These are phyloP conservation scores for Plectosphaerella sp. DNA, from an alignment of 2,329 filamentous ascomycete genomes.

Conservation along the genomic window DNA sequence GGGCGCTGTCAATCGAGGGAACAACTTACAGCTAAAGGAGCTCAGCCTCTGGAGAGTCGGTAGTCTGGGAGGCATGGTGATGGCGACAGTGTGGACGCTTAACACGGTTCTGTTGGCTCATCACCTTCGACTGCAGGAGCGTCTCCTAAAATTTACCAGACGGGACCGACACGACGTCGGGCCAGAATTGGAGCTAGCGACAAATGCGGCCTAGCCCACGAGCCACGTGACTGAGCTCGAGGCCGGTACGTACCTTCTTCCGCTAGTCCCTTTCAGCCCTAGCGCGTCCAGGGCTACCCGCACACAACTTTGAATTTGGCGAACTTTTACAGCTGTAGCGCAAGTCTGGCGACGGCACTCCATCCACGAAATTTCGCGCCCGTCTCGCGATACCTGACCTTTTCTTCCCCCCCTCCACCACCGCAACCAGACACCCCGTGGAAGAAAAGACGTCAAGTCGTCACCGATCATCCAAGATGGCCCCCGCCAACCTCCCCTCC, in stretches of 20 bases:
- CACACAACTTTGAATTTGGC: conserved; percentile 8
- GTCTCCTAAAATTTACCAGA: conserved; percentile 11
- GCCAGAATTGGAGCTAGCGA: neutral
- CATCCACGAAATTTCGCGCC: conserved; percentile 2
- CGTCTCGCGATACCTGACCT: conserved; percentile 2
- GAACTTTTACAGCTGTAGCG: conserved; percentile 6
- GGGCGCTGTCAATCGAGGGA: conserved; percentile 15
- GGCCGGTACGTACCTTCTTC: neutral
- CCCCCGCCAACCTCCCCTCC: conserved; percentile 87
- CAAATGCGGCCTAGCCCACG: conserved; percentile 13
- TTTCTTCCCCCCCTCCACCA: conserved; percentile 19
- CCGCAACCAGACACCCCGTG: conserved; percentile 22
- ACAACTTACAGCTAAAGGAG: conserved; percentile 52
- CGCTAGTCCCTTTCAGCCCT: conserved; percentile 17
- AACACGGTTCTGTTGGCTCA: conserved; percentile 6
- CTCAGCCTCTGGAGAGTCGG: conserved; percentile 55
- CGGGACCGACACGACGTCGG: neutral
- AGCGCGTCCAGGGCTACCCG: conserved; percentile 16
- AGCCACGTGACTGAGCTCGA: conserved; percentile 19
- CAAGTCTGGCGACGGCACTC: conserved; percentile 6
- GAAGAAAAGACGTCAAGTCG: conserved; percentile 21
- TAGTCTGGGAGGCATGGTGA: conserved; percentile 68
- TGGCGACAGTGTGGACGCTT: conserved; percentile 31
- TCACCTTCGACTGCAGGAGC: conserved; percentile 3
- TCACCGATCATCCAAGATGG: conserved; percentile 68